phyloP scores from a whole-genome alignment of 805 yeast species.

The Candida sithepensis region DNA sequence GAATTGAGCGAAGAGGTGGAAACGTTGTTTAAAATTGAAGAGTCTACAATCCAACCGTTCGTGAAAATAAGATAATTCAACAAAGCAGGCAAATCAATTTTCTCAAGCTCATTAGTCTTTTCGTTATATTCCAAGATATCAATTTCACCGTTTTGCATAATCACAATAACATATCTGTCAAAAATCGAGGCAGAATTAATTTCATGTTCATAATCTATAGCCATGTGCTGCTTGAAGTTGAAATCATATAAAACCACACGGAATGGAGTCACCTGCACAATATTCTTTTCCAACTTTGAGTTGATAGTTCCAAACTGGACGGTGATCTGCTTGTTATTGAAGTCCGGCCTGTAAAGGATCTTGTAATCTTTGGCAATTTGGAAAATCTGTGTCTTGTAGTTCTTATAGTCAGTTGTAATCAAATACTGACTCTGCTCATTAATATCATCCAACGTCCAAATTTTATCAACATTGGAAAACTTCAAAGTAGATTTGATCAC shows the following conservation, averaged over 20 bases:
- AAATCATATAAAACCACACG: conserved; percentile 61
- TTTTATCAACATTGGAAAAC: conserved; percentile 66
- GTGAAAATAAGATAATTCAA: conserved; percentile 49
- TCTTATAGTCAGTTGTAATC: conserved; percentile 66
- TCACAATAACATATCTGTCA: conserved; percentile 61
- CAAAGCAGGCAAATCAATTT: conserved; percentile 33
- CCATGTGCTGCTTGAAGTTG: conserved; percentile 50
- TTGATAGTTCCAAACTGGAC: conserved; percentile 55
- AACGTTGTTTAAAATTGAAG: conserved; percentile 42
- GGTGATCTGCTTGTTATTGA: conserved; percentile 60
- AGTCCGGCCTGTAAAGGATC: conserved; percentile 56
- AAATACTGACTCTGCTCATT: conserved; percentile 48
- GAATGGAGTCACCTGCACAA: conserved; percentile 71
- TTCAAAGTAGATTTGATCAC: conserved; percentile 61
- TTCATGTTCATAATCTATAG: conserved; percentile 54
- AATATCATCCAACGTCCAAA: conserved; percentile 60
- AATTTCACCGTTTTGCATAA: conserved; percentile 69
- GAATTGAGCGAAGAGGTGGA: conserved; percentile 24
- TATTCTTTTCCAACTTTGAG: conserved; percentile 39
- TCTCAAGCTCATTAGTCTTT: conserved; percentile 17
- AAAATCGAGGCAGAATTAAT: conserved; percentile 58
- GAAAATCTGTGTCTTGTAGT: conserved; percentile 65
- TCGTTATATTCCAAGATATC: conserved; percentile 45
- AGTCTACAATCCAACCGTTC: conserved; percentile 60
- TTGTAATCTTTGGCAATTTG: conserved; percentile 60